phyloP scores from a whole-genome alignment of 2,329 filamentous ascomycete species.

The Knoxdaviesia capensis region DNA sequence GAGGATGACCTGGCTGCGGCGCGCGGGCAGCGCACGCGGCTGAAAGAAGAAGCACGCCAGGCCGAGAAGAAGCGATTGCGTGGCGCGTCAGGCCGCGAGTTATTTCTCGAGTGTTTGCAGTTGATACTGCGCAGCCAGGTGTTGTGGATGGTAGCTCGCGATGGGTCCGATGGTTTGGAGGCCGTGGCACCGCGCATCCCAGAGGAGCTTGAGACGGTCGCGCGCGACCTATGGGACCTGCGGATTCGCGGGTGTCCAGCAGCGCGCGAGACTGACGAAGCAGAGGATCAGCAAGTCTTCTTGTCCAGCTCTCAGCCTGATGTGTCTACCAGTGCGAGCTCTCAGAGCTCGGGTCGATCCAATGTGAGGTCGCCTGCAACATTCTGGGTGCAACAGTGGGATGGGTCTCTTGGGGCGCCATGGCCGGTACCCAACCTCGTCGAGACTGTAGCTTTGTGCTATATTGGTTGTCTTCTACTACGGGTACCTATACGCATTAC shows the following conservation, averaged over 20 bases:
- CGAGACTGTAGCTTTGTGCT: constrained; percentile 61
- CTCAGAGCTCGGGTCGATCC: no score
- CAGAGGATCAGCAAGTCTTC: constrained; percentile 1
- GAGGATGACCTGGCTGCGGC: constrained; percentile 47
- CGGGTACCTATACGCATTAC: constrained; percentile 57
- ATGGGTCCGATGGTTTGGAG: no score
- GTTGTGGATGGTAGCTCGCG: constrained; percentile 31
- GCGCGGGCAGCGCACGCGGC: constrained; percentile 20
- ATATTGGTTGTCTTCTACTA: constrained; percentile 57
- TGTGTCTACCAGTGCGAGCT: no score
- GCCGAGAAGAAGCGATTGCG: constrained; percentile 34
- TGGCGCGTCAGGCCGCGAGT: constrained; percentile 49
- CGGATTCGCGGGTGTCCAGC: constrained; percentile 27
- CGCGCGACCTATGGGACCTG: constrained; percentile 72
- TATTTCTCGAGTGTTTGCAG: constrained; percentile 73
- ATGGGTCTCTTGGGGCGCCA: constrained; percentile 19
- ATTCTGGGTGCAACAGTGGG: constrained; percentile 17
- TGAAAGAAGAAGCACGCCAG: constrained; percentile 27
- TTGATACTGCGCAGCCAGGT: constrained; percentile 69
- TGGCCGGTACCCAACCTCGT: constrained; percentile 45
- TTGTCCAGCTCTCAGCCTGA: constrained; percentile 16
- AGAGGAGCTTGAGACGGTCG: constrained; percentile 55
- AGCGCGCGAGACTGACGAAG: background rate
- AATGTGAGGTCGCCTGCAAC: no score
- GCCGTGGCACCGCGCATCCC: constrained; percentile 19